A percentile compares a stretch with the other conserved stretches of the same genome.
Evolutionary conservation across 495 filamentous ascomycete genomes (phyloP).

Genomic region (Aspergillus sclerotioniger): DNA sequence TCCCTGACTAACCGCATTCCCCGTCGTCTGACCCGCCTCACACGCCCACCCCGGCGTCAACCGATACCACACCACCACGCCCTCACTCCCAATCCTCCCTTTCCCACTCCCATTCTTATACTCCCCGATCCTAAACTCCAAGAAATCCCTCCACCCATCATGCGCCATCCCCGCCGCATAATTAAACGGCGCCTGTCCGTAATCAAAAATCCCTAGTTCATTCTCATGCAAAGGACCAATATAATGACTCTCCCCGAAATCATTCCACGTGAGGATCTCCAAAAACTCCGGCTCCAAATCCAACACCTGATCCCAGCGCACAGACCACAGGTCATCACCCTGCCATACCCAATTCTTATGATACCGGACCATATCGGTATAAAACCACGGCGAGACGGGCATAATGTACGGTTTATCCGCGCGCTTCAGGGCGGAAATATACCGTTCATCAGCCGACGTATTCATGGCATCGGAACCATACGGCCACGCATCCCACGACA

Average conservation of each 20-base stretch:
- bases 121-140: slow-evolving; percentile 62
- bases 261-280: slow-evolving; percentile 63
- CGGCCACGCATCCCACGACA: slow-evolving; percentile 77
- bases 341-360: slow-evolving; percentile 72
- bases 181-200: slow-evolving; percentile 47
- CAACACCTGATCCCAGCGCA: slow-evolving; percentile 66
- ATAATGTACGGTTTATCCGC: slow-evolving; percentile 66
- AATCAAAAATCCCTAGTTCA: slow-evolving; percentile 36
- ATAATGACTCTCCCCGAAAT: slow-evolving; percentile 76
- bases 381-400: slow-evolving; percentile 75
- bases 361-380: slow-evolving; percentile 61
- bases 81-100: slow-evolving; percentile 42
- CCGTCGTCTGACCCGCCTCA: slow-evolving; percentile 33
- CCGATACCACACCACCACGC: slow-evolving; percentile 67
- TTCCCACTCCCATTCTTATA: slow-evolving; percentile 53
- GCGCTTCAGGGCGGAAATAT: slow-evolving; percentile 40
- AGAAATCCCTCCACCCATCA: slow-evolving; percentile 52
- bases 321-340: slow-evolving; percentile 67
- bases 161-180: slow-evolving; percentile 55
- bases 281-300: slow-evolving; percentile 64
- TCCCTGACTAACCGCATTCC: slow-evolving; percentile 27
- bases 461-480: slow-evolving; percentile 52
- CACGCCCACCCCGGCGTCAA: slow-evolving; percentile 34
- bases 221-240: slow-evolving; percentile 54
- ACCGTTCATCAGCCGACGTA: slow-evolving; percentile 52